A percentile compares a stretch with the other conserved stretches of the same genome.
Evolutionary conservation across 371 early-diverging fungal species (phyloP).

Genomic region (Blyttiomyces sp.): DNA sequence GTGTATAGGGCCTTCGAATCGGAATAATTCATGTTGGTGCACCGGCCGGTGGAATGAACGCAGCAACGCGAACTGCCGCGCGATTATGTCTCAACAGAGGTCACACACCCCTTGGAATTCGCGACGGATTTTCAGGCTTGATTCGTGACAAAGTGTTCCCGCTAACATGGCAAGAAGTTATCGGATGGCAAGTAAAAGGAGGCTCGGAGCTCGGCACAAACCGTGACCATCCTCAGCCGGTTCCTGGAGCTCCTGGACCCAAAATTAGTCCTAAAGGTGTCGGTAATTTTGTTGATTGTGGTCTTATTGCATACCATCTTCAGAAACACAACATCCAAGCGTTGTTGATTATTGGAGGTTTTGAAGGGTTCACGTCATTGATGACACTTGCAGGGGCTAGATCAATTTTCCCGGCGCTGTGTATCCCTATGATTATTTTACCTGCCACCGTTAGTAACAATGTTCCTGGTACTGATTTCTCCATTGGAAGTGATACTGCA

Average conservation of each 20-base stretch:
- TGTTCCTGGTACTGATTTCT: conserved; percentile 96
- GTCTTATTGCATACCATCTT: conserved; percentile 85
- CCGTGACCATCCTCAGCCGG: conserved; percentile 71
- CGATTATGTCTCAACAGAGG: conserved; percentile 85
- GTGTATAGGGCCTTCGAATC: conserved; percentile 77
- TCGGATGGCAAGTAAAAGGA: conserved; percentile 87
- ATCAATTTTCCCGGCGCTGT: conserved; percentile 72
- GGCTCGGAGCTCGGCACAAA: conserved; percentile 96
- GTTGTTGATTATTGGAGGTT: conserved; percentile 93
- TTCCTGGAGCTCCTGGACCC: conserved; percentile 10
- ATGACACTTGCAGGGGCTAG: conserved; percentile 71
- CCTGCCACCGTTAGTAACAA: conserved; percentile 98
- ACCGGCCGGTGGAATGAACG: conserved; percentile 98
- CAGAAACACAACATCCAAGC: conserved; percentile 87
- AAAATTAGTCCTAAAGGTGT: conserved; percentile 42
- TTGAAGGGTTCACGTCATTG: conserved; percentile 85
- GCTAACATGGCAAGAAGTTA: conserved; percentile 82
- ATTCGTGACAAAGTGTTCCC: conserved; percentile 72
- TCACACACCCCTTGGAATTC: conserved; percentile 78
- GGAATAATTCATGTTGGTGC: conserved; percentile 94
- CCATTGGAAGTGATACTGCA: conserved; percentile 97
- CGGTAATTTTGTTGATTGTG: conserved; percentile 58
- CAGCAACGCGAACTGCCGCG: conserved; percentile 88
- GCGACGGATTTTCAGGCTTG: conserved; percentile 95
- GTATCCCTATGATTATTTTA: conserved; percentile 90